Evolutionary conservation across 495 filamentous ascomycete species (phyloP).

Genomic region (Bacidia gigantensis): DNA sequence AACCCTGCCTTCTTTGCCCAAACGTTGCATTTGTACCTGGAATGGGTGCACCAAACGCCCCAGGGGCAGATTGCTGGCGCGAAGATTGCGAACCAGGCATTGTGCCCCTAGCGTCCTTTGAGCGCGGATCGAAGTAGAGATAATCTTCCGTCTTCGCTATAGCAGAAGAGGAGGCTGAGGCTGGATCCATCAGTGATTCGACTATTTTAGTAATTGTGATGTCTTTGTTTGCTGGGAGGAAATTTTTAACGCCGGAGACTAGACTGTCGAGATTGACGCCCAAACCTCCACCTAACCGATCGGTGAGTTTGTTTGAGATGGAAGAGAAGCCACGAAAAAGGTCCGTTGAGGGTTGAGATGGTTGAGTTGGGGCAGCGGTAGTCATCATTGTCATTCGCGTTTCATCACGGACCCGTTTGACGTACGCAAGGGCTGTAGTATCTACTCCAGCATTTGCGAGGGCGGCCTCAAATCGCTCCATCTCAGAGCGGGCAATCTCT

Average conservation of each 20-base stretch:
- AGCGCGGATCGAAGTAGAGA: constrained; percentile 95
- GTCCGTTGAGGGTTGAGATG: constrained; percentile 49
- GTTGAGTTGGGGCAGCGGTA: constrained; percentile 62
- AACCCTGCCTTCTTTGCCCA: constrained; percentile 84
- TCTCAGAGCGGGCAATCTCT: constrained; percentile 66
- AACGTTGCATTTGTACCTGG: constrained; percentile 74
- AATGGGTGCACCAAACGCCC: constrained; percentile 24
- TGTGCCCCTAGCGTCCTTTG: constrained; percentile 82
- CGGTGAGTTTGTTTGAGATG: constrained; percentile 80
- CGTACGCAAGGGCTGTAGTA: constrained; percentile 65
- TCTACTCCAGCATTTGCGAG: constrained; percentile 60
- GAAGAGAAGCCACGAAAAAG: constrained; percentile 81
- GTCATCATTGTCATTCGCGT: constrained; percentile 96
- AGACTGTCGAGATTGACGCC: constrained; percentile 87
- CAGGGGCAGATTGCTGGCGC: constrained; percentile 26
- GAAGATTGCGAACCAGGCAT: constrained; percentile 57
- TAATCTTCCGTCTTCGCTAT: constrained; percentile 96
- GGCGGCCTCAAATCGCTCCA: constrained; percentile 78
- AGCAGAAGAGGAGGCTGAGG: constrained; percentile 73
- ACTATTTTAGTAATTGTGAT: constrained; percentile 95
- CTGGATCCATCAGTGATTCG: constrained; percentile 95
- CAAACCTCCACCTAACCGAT: constrained; percentile 79
- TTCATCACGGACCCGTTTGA: constrained; percentile 82
- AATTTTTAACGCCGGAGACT: constrained; percentile 97
- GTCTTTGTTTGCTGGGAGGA: constrained; percentile 88